Evolutionary conservation across 139 green algal genomes (phyloP), one percentile per base, ranked within the genome.

Genomic region (Parachlorella kessleri): DNA sequence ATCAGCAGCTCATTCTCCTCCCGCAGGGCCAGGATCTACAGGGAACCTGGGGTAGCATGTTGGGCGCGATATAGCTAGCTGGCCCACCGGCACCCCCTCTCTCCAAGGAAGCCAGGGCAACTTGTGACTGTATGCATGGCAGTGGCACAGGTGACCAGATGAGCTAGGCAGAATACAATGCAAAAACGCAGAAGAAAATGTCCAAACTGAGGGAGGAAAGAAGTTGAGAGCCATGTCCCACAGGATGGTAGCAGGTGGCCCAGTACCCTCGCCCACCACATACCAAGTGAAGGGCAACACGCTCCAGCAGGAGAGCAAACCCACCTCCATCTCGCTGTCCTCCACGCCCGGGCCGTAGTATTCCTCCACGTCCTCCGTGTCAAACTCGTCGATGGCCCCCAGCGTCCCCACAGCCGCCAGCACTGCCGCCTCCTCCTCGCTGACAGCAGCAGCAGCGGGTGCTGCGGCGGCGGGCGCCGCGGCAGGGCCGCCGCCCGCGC

Each of bases 1-100:
- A 92, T 92, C 36, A 92, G 77, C 55, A 86, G 78, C 67, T 84
- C 79, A 70, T 84, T 89, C 77, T 92, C 88, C 41, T 89, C 76
- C 32, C 83, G 78, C 72, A 91, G 68, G 33, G 76, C 80, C 54
- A 86, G 71, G 64, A 86, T 48, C 81, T 89, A 65, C 72, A 80
- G 9, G 35, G 1, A 42, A 38, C 36, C 32, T 33, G 30, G 30
- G 35, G 72, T 21, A 33, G n/a, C 18, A 33, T 54, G 4, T 66
- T 18, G 42, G 5, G 68, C 37, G 53, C 71, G 6, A 18, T 54
- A 33, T 24, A 53, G 53, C 71, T 8, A 54, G 33, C 26, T 8
- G 41, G 26, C 10, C 40, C 23, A 28, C 70, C 23, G 23, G 41
- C 41, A 6, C 3, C n/a, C 41, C 48, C 42, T 40, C n/a, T 24